Conservation (phyloP, 2,329 filamentous ascomycete genomes). For the Scedosporium aurantiacum region DNA sequence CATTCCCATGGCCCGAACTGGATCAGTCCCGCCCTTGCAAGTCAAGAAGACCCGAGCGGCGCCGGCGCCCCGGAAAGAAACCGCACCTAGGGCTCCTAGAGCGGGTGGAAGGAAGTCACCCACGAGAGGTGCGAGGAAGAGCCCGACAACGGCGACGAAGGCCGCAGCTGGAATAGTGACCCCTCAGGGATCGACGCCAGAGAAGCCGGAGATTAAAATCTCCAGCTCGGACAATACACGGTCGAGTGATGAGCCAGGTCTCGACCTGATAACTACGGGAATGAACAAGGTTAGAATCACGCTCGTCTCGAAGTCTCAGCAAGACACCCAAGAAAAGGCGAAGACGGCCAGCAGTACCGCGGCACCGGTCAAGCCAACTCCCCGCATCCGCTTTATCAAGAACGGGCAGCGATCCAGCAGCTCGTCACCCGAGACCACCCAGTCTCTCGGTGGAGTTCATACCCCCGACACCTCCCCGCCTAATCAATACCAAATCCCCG, state of each 20-base stretch:
- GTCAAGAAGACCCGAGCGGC: slow-evolving; percentile 9
- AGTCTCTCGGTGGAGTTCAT: background rate
- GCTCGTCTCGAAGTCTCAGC: slow-evolving; percentile 46
- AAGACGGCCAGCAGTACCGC: background rate
- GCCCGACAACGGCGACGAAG: slow-evolving; percentile 1
- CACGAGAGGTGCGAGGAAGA: slow-evolving; percentile 11
- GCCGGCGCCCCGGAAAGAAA: slow-evolving; percentile 21
- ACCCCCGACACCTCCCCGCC: background rate
- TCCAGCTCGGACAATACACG: slow-evolving; percentile 14
- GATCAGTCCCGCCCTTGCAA: background rate
- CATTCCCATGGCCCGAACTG: background rate
- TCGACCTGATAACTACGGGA: slow-evolving; percentile 44
- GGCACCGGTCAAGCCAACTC: background rate
- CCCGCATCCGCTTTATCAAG: background rate
- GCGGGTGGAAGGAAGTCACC: slow-evolving; percentile 24
- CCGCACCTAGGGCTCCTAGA: slow-evolving; percentile 19
- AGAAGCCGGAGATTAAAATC: slow-evolving; percentile 1
- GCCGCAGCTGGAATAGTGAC: background rate
- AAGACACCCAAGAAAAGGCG: slow-evolving; percentile 28
- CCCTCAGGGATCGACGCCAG: background rate
- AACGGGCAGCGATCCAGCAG: background rate
- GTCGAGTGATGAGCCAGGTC: slow-evolving; percentile 16
- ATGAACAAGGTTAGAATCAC: slow-evolving; percentile 56
- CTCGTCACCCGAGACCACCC: background rate
- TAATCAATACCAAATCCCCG: background rate